These are phyloP conservation scores for Martiniozyma asiatica DNA, from an alignment of 1,139 yeast genomes.

Conservation along the genomic window DNA sequence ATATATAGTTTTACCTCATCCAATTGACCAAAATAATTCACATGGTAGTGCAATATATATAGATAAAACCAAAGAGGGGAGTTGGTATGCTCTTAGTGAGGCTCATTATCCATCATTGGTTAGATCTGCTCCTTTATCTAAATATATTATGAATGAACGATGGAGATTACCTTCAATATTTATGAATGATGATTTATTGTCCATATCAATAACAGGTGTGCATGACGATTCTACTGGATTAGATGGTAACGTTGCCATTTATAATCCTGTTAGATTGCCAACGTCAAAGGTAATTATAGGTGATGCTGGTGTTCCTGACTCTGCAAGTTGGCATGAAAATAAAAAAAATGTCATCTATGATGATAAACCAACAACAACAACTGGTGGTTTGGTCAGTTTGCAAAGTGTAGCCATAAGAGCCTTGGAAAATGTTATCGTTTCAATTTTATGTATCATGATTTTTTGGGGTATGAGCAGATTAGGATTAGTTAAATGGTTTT, in stretches of 20 bases:
- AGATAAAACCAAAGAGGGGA: conserved; percentile 50
- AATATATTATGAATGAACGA: conserved; percentile 35
- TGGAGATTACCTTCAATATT: conserved; percentile 29
- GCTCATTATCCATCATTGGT: conserved; percentile 68
- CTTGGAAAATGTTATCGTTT: conserved; percentile 27
- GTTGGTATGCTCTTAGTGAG: conserved; percentile 86
- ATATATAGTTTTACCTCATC: conserved; percentile 53
- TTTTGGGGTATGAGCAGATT: conserved; percentile 18
- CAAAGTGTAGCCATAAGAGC: conserved; percentile 17
- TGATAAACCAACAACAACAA: conserved; percentile 9
- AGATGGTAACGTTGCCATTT: conserved; percentile 12
- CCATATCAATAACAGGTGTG: conserved; percentile 23
- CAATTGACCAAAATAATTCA: conserved; percentile 24
- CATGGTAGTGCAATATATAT: conserved; percentile 39
- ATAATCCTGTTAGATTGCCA: conserved; percentile 16
- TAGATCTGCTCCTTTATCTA: conserved; percentile 62
- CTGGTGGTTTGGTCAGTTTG: conserved; percentile 13
- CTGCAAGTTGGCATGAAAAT: conserved; percentile 6
- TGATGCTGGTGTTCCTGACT: conserved; percentile 9
- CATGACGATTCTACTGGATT: conserved; percentile 18
- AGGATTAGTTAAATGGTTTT: conserved; percentile 17
- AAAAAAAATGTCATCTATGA: conserved; percentile 5
- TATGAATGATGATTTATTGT: conserved; percentile 20
- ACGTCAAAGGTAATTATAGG: conserved; percentile 14
- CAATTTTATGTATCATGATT: conserved; percentile 16